A percentile compares a stretch with the other conserved stretches of the same genome.
Conservation (phyloP, 257 asterid species). For the Linderniella brevidens region DNA sequence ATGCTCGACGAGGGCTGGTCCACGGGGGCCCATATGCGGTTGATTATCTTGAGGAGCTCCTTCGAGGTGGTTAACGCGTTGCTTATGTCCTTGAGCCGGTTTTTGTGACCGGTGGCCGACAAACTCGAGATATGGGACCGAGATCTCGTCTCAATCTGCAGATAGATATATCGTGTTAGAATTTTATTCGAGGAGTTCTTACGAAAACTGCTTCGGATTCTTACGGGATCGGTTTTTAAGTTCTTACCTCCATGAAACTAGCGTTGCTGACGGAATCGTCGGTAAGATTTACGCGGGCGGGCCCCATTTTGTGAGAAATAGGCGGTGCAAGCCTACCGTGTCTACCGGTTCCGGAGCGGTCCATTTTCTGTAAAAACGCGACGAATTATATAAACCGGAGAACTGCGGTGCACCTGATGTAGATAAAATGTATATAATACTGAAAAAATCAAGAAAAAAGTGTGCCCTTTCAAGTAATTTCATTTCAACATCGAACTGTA, state of each 20-base stretch:
- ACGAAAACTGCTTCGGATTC: too few relatives aligned
- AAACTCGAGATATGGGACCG: conserved; percentile 44
- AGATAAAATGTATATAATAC: too few relatives aligned
- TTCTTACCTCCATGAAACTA: conserved; percentile 71
- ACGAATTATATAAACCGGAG: conserved; percentile 1
- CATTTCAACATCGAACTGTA: too few relatives aligned
- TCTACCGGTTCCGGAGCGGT: conserved; percentile 49
- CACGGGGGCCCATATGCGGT: conserved; percentile 64
- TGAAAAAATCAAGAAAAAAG: too few relatives aligned
- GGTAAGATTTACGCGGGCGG: conserved; percentile 24
- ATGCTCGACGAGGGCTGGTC: conserved; percentile 72
- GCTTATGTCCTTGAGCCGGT: conserved; percentile 66
- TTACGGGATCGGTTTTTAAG: background rate
- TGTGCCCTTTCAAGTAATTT: too few relatives aligned
- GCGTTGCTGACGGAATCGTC: conserved; percentile 61
- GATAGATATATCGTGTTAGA: too few relatives aligned
- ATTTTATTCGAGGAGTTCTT: too few relatives aligned
- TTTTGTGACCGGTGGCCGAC: conserved; percentile 25
- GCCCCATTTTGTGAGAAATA: conserved; percentile 36
- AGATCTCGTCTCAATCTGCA: conserved; percentile 69
- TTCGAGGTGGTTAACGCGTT: conserved; percentile 81
- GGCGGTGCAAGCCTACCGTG: conserved; percentile 36
- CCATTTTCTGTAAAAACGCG: conserved; percentile 53
- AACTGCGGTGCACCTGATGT: background rate
- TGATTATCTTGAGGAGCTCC: conserved; percentile 81